These are phyloP conservation scores for Pseudozyma pruni DNA, from an alignment of 1,284 basidiomycete species.

Conservation along the genomic window DNA sequence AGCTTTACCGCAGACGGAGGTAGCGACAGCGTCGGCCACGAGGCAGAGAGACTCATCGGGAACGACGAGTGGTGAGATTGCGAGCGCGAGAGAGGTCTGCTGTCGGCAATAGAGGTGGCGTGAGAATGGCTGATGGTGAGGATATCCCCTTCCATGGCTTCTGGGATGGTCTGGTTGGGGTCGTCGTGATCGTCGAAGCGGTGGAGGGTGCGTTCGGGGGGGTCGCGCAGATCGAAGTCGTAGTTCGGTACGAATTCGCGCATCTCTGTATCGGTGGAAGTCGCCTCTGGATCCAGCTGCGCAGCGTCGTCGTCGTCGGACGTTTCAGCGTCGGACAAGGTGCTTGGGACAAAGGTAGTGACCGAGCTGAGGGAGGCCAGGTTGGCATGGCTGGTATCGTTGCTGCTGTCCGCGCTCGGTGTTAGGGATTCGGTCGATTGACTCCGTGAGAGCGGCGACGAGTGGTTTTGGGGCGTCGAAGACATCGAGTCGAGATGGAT, in stretches of 20 bases:
- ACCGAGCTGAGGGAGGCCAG: constrained; percentile 28
- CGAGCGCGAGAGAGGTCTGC: constrained; percentile 11
- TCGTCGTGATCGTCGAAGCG: background rate
- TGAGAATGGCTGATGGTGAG: constrained; percentile 35
- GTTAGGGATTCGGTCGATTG: constrained; percentile 15
- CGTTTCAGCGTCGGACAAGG: constrained; percentile 1
- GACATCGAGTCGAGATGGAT: constrained; percentile 13
- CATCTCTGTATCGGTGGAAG: constrained; percentile 1
- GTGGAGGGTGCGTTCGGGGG: constrained; percentile 21
- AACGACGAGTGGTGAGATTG: constrained; percentile 16
- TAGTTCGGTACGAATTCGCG: constrained; percentile 13
- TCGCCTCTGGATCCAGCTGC: background rate
- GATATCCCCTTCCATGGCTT: constrained; percentile 29
- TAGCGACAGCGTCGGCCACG: constrained; percentile 30
- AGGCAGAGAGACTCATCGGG: constrained; percentile 16
- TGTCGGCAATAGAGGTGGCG: constrained; percentile 23
- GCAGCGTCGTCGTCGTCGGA: constrained; percentile 18
- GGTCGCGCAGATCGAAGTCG: constrained; percentile 33
- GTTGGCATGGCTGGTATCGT: constrained; percentile 1
- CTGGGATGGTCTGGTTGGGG: constrained; percentile 14
- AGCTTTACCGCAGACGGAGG: constrained; percentile 29
- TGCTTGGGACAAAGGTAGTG: constrained; percentile 39
- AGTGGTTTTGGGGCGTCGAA: constrained; percentile 18
- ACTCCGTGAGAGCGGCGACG: background rate
- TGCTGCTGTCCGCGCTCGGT: constrained; percentile 1